A percentile compares a stretch with the other conserved stretches of the same genome.
These are phyloP conservation scores for Pseudogymnoascus verrucosus DNA, from an alignment of 2,329 filamentous ascomycete genomes.

Conservation along the genomic window DNA sequence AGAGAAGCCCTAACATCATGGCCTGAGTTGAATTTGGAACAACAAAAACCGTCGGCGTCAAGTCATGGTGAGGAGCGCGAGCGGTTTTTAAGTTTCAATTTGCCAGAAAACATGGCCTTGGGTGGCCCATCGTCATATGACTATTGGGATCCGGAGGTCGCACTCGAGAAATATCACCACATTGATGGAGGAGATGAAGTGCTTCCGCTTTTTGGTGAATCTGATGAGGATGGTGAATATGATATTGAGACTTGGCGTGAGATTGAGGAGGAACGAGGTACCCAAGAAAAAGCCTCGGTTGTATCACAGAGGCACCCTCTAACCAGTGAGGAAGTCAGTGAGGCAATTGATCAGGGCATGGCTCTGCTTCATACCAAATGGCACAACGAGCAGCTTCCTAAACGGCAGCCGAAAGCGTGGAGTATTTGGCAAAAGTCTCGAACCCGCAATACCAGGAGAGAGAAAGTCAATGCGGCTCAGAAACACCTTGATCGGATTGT, in stretches of 20 bases:
- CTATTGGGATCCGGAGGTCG: constrained; percentile 17
- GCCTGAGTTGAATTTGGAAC: constrained; percentile 23
- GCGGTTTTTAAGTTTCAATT: constrained; percentile 4
- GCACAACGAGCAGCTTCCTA: constrained; percentile 49
- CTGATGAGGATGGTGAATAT: constrained; percentile 41
- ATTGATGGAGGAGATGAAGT: constrained; percentile 34
- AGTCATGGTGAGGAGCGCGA: not conserved
- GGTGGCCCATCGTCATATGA: constrained; percentile 12
- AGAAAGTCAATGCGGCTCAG: constrained; percentile 38
- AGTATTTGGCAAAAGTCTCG: constrained; percentile 53
- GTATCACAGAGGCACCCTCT: constrained; percentile 28
- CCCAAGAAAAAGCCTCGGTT: constrained; percentile 29
- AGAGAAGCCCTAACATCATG: constrained; percentile 24
- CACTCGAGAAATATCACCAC: constrained; percentile 35
- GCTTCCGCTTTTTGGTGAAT: constrained; percentile 48
- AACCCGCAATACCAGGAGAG: constrained; percentile 31
- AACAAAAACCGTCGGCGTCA: not conserved
- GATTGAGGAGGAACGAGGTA: constrained; percentile 45
- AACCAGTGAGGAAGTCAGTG: constrained; percentile 38
- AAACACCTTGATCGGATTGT: constrained; percentile 35
- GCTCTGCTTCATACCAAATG: constrained; percentile 44
- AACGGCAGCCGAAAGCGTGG: constrained; percentile 48
- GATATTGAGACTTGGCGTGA: constrained; percentile 54
- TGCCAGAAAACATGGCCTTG: constrained; percentile 14
- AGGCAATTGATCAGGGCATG: constrained; percentile 47